These are phyloP conservation scores for Metschnikowia baotianmanensis DNA, from an alignment of 805 yeast genomes.

Conservation along the genomic window DNA sequence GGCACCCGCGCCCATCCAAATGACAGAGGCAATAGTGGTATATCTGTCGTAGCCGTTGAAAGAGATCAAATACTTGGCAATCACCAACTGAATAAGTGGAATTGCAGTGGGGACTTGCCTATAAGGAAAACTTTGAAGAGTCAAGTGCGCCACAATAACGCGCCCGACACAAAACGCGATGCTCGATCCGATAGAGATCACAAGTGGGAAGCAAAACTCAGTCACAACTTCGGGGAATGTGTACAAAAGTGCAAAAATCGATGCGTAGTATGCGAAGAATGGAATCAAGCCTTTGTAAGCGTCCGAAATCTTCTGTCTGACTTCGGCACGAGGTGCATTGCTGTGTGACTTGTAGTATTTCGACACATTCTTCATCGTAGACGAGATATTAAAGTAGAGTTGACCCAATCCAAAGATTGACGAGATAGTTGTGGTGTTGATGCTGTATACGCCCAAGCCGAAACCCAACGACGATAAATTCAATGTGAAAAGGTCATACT, in stretches of 20 bases:
- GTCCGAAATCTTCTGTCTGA: conserved; percentile 38
- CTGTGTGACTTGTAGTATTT: conserved; percentile 38
- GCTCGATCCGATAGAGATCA: conserved; percentile 68
- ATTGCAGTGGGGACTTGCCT: conserved; percentile 67
- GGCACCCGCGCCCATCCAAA: conserved; percentile 66
- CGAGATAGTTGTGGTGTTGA: conserved; percentile 45
- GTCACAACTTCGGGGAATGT: conserved; percentile 52
- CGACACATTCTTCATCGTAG: conserved; percentile 63
- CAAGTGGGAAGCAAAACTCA: conserved; percentile 50
- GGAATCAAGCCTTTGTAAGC: conserved; percentile 62
- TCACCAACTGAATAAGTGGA: conserved; percentile 50
- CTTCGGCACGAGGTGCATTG: conserved; percentile 21
- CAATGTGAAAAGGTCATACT: conserved; percentile 38
- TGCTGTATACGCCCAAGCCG: conserved; percentile 21
- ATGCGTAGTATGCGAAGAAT: conserved; percentile 52
- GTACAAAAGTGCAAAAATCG: conserved; percentile 47
- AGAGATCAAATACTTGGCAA: conserved; percentile 33
- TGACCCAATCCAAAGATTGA: conserved; percentile 52
- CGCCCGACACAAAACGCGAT: conserved; percentile 89
- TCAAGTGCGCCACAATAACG: conserved; percentile 82
- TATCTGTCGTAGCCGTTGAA: conserved; percentile 40
- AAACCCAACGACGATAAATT: conserved; percentile 36
- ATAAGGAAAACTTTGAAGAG: conserved; percentile 74
- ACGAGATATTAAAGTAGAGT: conserved; percentile 60
- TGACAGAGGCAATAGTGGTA: conserved; percentile 47